A percentile compares a stretch with the other conserved stretches of the same genome.
Conservation (phyloP, 2,329 filamentous ascomycete species). For the Kalaharituber pfeilii region DNA sequence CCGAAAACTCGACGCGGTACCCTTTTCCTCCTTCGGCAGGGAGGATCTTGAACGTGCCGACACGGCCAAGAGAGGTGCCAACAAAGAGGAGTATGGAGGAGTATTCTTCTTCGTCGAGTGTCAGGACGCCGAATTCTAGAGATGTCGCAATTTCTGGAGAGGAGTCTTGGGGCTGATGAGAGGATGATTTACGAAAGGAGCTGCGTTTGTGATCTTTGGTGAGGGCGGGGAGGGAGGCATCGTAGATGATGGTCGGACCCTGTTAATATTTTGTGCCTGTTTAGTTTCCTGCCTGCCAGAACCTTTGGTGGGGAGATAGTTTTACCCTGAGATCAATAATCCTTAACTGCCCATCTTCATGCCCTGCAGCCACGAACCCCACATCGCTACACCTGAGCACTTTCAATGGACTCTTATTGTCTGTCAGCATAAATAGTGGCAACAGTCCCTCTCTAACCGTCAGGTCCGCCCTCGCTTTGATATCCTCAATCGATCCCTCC, state of each 20-base stretch:
- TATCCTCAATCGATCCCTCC: slow-evolving; percentile 14
- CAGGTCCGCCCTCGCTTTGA: slow-evolving; percentile 26
- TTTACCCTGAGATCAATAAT: slow-evolving; percentile 59
- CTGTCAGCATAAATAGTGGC: slow-evolving; percentile 55
- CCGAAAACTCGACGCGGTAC: slow-evolving; percentile 57
- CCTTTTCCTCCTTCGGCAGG: slow-evolving; percentile 42
- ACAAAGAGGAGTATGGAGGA: slow-evolving; percentile 88
- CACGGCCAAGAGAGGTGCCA: slow-evolving; percentile 66
- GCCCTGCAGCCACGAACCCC: slow-evolving; percentile 77
- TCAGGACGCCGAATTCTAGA: slow-evolving; percentile 87
- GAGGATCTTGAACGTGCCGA: slow-evolving; percentile 79
- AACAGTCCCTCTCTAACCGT: slow-evolving; percentile 61
- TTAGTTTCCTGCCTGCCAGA: no score
- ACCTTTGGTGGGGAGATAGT: neutral
- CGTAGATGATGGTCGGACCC: slow-evolving; percentile 65
- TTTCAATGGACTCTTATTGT: slow-evolving; percentile 67
- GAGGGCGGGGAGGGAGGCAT: slow-evolving; percentile 40
- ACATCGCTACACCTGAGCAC: slow-evolving; percentile 75
- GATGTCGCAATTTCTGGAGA: slow-evolving; percentile 57
- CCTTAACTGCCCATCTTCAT: slow-evolving; percentile 60
- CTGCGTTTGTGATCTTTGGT: slow-evolving; percentile 49
- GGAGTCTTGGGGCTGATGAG: slow-evolving; percentile 32
- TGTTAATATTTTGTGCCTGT: no score
- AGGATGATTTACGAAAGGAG: slow-evolving; percentile 47
- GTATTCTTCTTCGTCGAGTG: slow-evolving; percentile 79